Evolutionary conservation across 495 filamentous ascomycete species (phyloP), one percentile per base, ranked within the genome.

Genomic region (Neurospora sp.): DNA sequence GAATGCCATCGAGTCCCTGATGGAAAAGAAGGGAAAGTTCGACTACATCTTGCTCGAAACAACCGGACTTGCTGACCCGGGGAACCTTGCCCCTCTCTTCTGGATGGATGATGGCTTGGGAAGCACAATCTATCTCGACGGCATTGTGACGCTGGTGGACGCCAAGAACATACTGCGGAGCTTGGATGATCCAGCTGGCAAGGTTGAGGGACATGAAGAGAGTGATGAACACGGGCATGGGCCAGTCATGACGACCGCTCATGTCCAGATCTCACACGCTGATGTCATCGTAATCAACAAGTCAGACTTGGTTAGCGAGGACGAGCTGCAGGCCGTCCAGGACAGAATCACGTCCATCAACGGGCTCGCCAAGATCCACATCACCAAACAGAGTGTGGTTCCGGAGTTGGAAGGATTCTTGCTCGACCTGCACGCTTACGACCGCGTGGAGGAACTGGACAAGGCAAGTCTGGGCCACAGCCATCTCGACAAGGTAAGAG

Each of bases 1-100:
- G 70, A 91, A 91, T 77, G 96, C 96, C 73, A 94, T 99, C 73
- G 96, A 99, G 83, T 92, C 92, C 20, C 85, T 99, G n/a, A 98
- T 99, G 93, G 92, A 94, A 74, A 92, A 92, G 75, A 93, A 93
- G 72, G 96, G 96, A 49, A 89, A 90, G 42, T 98, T 99, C 79
- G 96, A 99, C 86, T 98, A 98, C 84, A 97, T 99, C 77, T 90
- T 99, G 1, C 91, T 99, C 35, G 96, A 99, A 83, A 98, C 96
- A 2, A 98, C 95, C 3, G 96, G 96, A 0, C 87, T 99, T 11
- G 96, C 96, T 14, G 96, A 99, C 81, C 96, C 96, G 0, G 96
- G 96, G 6, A 98, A 98, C 77, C 89, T 99, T 62, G 96, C 96
- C 3, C 96, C 96, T 0, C 82, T 98, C 20, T 99, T 99, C 83